Evolutionary conservation across 345 rosid species (phyloP), one percentile per base, ranked within the genome.

Genomic region (Turritis glabra): DNA sequence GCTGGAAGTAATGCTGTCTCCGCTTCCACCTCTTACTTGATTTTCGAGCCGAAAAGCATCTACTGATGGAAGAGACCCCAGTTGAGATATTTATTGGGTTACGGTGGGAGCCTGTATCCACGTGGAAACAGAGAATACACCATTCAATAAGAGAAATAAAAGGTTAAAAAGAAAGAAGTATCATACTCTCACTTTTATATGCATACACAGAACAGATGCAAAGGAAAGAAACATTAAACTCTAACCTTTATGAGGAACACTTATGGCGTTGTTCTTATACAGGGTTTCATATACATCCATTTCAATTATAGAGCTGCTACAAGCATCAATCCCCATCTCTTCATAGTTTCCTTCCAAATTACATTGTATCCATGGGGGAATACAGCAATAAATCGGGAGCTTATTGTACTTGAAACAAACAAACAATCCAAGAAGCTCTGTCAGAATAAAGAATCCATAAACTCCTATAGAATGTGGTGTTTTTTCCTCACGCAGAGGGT

Each of bases 1-100:
- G 97, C 64, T 95, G 97, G 77, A 83, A 83, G 82, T 88, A 89
- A 71, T 84, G 84, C 29, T 80, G 87, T 50, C 72, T 85, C 54
- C 98, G 86, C 80, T 92, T 95, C 99, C 99, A 95, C 64, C 92
- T 86, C 84, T 95, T 95, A 68, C 85, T 82, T 66, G 89, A 83
- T 76, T 78, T 95, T 40, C 86, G 79, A 64, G 89, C 41, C 8
- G 85, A 73, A 75, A 80, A 86, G 71, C 85, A 83, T 77, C 91
- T 84, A 80, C 79, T 84, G 69, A 77, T 89, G 55, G 90, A 79
- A 26, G 90, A 73, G 25, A 87, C 71, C 37, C 79, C 88, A 63
- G 67, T 66, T 67, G 79, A 64, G 54, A 80, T 58, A 75, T 85
- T 81, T 63, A 88, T 68, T 25, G 78, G 59, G 35, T 82, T 23